Conservation (phyloP, 2,329 filamentous ascomycete species). For the Colletotrichum camelliae region DNA sequence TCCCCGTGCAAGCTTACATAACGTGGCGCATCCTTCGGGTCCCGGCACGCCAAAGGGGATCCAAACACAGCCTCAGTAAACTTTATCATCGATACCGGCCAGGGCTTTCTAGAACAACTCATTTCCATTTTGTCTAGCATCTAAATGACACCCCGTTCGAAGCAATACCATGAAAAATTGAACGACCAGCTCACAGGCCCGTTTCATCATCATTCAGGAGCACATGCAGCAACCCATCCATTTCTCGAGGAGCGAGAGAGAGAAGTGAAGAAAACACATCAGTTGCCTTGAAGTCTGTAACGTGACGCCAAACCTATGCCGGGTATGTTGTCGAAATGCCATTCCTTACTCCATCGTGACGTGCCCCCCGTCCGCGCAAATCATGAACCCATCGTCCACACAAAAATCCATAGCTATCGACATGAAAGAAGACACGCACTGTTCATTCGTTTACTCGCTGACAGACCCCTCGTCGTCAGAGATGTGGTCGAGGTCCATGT, state of each 20-base stretch:
- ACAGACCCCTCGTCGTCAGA: constrained; percentile 19
- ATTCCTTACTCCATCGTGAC: constrained; percentile 2
- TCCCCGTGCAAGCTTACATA: background rate
- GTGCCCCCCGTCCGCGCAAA: background rate
- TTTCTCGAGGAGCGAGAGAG: background rate
- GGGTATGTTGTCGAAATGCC: constrained; percentile 23
- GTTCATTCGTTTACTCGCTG: constrained; percentile 9
- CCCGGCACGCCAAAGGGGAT: background rate
- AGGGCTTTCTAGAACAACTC: background rate
- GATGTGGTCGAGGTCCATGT: constrained; percentile 7
- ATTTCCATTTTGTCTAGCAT: constrained; percentile 2
- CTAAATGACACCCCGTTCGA: background rate
- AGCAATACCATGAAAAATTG: background rate
- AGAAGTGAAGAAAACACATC: background rate
- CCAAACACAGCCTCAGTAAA: background rate
- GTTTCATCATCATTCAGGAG: background rate
- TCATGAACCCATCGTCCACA: background rate
- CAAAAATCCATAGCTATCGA: background rate
- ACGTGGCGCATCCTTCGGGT: background rate
- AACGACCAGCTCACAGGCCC: background rate
- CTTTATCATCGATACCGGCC: background rate
- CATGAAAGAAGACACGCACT: background rate
- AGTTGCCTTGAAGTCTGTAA: constrained; percentile 19
- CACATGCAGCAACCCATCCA: background rate
- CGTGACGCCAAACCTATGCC: constrained; percentile 19